Base-by-base conservation (phyloP, 2,329 filamentous ascomycete species). In the Chrysosporium queenslandicum region DNA sequence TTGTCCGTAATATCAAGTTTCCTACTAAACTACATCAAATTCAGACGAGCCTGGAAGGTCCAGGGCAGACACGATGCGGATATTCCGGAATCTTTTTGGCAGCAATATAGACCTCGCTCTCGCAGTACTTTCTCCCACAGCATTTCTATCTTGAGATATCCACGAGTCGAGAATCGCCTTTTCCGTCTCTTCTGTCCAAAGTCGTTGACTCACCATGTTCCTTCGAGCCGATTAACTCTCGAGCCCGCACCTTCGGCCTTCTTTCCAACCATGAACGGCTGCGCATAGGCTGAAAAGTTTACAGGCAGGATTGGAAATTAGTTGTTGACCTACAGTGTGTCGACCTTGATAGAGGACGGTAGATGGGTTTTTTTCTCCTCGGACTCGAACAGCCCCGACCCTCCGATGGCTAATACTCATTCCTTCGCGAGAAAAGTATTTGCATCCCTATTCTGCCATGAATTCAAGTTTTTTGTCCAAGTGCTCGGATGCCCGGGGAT, bases 1-100 rank as follows among this genome's bases (percentile, higher is more conserved):
- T 60, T 21, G 61, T 60, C 1, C 70, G 73, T 79, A 14, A 84
- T 80, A 79, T 79, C 74, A 23, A 79, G 76, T 37, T 81, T 85
- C 59, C 82, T 79, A 63, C 64, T 81, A n/a, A 74, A 79, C 2
- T 83, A 86, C 60, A 83, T 86, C 61, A 80, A 82, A 18, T 85
- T 83, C 75, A 79, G 81, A 39, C 58, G 61, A 5, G 81, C 80
- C 0, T 84, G 81, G 81, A 64, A 62, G 18, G 61, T 66, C 4
- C 74, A 81, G 53, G 79, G 79, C 20, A 77, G 77, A 59, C 73
- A 69, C 2, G 64, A 82, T 4, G 78, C 82, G n/a, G 78, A 81
- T 61, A 74, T 85, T 2, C 78, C 81, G 1, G 85, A 81, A 23
- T 66, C 74, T 51, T 72, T 77, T 41, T 1, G 82, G 82, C 20